Conservation (phyloP, 805 yeast genomes). For the Monosporozyma aquatica region DNA sequence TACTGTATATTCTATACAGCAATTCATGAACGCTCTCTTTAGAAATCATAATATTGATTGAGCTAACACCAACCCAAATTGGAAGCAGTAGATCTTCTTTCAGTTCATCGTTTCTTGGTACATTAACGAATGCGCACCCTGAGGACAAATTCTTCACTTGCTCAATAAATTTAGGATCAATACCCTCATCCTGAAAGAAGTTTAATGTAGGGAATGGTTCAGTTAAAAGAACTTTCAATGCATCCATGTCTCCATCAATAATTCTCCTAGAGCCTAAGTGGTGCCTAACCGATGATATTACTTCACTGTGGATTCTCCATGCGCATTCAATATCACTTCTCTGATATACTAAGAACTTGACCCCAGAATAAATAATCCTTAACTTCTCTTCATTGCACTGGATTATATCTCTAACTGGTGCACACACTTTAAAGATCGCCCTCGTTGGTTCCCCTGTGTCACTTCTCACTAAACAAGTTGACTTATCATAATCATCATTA, state of each 20-base stretch:
- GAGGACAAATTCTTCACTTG: constrained; percentile 43
- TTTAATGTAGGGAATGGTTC: constrained; percentile 74
- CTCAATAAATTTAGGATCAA: constrained; percentile 52
- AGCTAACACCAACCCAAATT: constrained; percentile 80
- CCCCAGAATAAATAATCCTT: constrained; percentile 86
- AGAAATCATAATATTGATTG: constrained; percentile 85
- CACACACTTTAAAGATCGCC: constrained; percentile 82
- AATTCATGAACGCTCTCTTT: constrained; percentile 88
- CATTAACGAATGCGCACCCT: constrained; percentile 80
- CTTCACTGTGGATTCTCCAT: constrained; percentile 94
- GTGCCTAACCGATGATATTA: constrained; percentile 56
- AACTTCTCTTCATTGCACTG: constrained; percentile 64
- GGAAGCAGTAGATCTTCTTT: constrained; percentile 71
- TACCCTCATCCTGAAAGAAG: constrained; percentile 38
- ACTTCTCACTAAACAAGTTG: constrained; percentile 79
- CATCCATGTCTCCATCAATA: constrained; percentile 42
- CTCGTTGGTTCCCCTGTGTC: constrained; percentile 93
- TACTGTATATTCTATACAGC: constrained; percentile 66
- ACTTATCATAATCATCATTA: constrained; percentile 54
- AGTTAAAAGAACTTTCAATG: constrained; percentile 55
- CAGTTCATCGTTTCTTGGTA: constrained; percentile 44
- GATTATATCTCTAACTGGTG: constrained; percentile 60
- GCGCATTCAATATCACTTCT: constrained; percentile 64
- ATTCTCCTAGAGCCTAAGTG: constrained; percentile 57
- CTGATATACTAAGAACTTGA: constrained; percentile 86